Evolutionary conservation across 495 filamentous ascomycete species (phyloP).

Genomic region (Neurospora sp.): DNA sequence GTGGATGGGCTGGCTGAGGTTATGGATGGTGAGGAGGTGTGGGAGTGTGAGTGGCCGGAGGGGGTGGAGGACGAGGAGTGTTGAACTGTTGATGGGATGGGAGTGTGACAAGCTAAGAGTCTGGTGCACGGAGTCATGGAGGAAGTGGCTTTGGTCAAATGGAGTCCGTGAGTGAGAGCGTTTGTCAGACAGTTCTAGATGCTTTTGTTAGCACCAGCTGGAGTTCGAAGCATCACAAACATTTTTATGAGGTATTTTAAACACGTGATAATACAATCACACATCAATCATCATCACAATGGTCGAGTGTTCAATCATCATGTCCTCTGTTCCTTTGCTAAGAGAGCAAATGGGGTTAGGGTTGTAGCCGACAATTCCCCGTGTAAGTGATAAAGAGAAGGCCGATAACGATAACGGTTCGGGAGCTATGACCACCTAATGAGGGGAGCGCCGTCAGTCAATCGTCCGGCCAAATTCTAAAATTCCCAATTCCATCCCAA

Average conservation of each 20-base stretch:
- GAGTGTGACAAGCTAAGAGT: too few relatives aligned
- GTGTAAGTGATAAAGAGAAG: neutral
- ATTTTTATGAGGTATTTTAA: neutral
- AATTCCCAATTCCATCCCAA: neutral
- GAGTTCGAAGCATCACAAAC: accelerated
- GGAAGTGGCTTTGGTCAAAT: neutral
- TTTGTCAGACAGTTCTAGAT: neutral
- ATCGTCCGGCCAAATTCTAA: neutral
- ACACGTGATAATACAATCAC: neutral
- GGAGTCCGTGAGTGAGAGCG: neutral
- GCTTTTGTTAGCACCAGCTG: neutral
- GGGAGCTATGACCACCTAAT: neutral
- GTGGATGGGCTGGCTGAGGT: neutral
- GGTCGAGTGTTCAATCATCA: neutral
- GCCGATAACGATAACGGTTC: neutral
- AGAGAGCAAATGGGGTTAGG: neutral
- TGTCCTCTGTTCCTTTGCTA: neutral
- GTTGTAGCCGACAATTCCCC: neutral
- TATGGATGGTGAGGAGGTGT: neutral
- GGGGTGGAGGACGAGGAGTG: neutral
- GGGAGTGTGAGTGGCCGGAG: neutral
- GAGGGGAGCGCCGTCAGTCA: neutral
- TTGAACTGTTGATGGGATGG: too few relatives aligned
- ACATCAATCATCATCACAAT: neutral
- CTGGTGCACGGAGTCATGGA: neutral